phyloP scores from a whole-genome alignment of 441 rosid species.

The Aquilaria agallochum region DNA sequence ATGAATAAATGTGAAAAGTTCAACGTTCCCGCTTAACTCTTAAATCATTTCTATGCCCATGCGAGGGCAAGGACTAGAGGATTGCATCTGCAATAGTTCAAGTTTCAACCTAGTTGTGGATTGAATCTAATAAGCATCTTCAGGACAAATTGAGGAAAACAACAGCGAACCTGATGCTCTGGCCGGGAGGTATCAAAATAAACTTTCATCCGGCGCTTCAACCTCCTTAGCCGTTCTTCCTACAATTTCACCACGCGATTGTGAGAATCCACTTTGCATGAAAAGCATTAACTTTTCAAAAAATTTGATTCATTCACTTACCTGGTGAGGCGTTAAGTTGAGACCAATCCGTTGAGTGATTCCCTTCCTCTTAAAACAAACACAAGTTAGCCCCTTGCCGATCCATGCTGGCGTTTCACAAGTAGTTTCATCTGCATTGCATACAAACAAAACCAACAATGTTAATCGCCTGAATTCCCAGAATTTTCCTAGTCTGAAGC shows the following conservation, averaged over 20 bases:
- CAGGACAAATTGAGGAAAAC: not conserved
- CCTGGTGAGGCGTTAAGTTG: conserved; percentile 85
- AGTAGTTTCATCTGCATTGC: conserved; percentile 44
- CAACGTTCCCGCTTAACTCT: too few species aligned
- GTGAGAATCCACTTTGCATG: too few species aligned
- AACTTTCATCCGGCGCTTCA: conserved; percentile 68
- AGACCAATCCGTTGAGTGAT: conserved; percentile 59
- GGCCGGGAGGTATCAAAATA: conserved; percentile 64
- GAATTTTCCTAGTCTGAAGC: not conserved
- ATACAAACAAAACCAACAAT: not conserved
- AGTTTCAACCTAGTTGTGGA: too few species aligned
- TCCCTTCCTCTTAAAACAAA: conserved; percentile 85
- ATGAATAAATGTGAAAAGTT: too few species aligned
- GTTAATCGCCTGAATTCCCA: too few species aligned
- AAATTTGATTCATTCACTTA: conserved; percentile 17
- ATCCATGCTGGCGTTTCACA: conserved; percentile 73
- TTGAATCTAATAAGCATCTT: too few species aligned
- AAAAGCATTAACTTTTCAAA: not conserved
- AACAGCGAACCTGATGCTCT: conserved; percentile 62
- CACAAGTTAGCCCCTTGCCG: conserved; percentile 83
- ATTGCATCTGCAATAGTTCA: too few species aligned
- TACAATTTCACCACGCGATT: conserved; percentile 13
- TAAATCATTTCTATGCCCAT: too few species aligned
- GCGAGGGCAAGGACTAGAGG: too few species aligned
- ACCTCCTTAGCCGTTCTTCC: conserved; percentile 74